Evolutionary conservation across 257 asterid species (phyloP), one percentile per base, ranked within the genome.

Genomic region (Handroanthus guayacan): DNA sequence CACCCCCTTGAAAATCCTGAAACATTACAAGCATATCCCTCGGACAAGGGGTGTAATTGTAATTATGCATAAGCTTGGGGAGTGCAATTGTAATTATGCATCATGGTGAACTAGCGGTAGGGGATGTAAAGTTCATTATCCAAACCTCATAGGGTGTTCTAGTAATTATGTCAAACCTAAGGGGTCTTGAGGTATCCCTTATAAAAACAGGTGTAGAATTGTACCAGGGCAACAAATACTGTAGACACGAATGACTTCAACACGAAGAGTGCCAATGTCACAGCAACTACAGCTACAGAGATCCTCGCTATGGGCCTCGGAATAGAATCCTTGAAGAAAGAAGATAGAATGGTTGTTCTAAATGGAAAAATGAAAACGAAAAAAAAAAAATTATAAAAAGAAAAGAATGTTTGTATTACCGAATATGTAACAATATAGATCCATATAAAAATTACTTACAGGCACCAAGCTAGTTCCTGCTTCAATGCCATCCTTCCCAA

Each of bases 401-500:
- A 8, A 8, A 13, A 9, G 3, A 47, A 47, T 16, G 34, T 54
- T 5, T 54, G 7, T n/a, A 52, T 0, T 5, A 43, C 18, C 5
- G 4, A 17, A 43, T 3, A 48, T 13, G 5, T 39, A 65, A 76
- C 34, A 50, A 51, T 76, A 72, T 7, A 64, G 36, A 54, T 67
- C 45, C 39, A 47, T 31, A 12, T 61, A 13, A 16, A 38, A 18
- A 17, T 45, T 43, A 81, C 97, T 88, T 84, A 95, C 99, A 41
- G 99, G 97, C 75, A 95, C 97, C 80, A 95, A 75, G 79, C 75
- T 84, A 36, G 97, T 86, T 85, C 98, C 99, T n/a, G 91, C 97
- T 80, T 93, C 99, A 79, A 93, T 69, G 68, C 97, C 97, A 84
- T 92, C 94, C 84, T 84, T 95, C 71, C 97, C 98, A 67, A 91